phyloP scores from a whole-genome alignment of 2,329 filamentous ascomycete genomes.

The Cordyceps tenuipes region DNA sequence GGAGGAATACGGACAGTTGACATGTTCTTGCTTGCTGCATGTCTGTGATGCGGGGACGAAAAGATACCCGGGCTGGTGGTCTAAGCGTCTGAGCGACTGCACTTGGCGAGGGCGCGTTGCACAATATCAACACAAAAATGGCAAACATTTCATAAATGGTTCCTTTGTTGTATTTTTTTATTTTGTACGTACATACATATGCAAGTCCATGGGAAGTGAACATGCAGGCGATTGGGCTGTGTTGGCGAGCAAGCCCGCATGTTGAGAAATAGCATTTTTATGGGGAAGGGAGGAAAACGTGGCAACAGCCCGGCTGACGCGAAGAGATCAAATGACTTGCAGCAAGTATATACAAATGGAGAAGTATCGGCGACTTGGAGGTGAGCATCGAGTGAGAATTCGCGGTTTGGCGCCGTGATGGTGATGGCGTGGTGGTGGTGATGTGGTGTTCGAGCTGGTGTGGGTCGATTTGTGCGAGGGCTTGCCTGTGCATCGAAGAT shows the following conservation, averaged over 20 bases:
- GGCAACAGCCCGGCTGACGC: too few species aligned
- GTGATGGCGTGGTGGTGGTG: neutral
- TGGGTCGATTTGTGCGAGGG: neutral
- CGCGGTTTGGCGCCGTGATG: constrained; percentile 1
- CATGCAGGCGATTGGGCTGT: too few species aligned
- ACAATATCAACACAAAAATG: neutral
- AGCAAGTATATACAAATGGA: neutral
- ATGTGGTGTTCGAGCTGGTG: neutral
- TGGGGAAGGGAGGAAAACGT: too few species aligned
- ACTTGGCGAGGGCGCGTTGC: neutral
- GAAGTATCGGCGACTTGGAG: neutral
- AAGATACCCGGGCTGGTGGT: neutral
- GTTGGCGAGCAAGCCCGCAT: too few species aligned
- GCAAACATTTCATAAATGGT: neutral
- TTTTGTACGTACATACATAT: neutral
- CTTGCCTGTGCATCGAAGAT: neutral
- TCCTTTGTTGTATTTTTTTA: neutral
- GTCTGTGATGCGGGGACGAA: constrained; percentile 1
- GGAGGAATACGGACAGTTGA: neutral
- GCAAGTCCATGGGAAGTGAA: too few species aligned
- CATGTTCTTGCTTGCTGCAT: constrained; percentile 2
- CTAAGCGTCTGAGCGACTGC: neutral
- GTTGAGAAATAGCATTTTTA: too few species aligned
- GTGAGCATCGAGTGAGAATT: neutral
- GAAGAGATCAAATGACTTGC: neutral